Base-by-base conservation (phyloP, 257 asterid genomes). In the Plantago ovata region DNA sequence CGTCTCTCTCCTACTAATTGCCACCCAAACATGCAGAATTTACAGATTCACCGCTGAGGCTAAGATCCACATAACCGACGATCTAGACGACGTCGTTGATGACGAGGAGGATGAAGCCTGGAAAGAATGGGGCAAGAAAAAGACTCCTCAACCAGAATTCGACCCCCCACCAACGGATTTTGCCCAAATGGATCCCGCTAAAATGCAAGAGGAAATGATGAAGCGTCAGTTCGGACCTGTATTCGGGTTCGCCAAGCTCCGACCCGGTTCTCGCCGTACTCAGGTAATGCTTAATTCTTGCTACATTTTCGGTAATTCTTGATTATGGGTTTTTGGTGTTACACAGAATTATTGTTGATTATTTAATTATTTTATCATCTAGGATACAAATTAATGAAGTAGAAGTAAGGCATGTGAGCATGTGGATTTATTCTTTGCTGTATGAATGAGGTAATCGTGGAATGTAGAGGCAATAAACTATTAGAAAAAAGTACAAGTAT, bases 211-310 rank as follows among this genome's bases (percentile, higher is more conserved):
- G 8, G 87, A 84, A 58, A 77, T 84, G 84, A 77, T 84, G 79
- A 86, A 82, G 79, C 82, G 80, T 57, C 86, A 80, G 21, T 9
- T 39, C 48, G 97, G 95, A 11, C 95, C 95, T n/a, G 84, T 81
- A 56, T 84, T 89, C 59, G 98, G 98, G 6, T 93, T 93, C 65
- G 94, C 74, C 15, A 93, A 93, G 81, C 97, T 93, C 79, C 94
- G 82, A 32, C 81, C 82, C 16, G 95, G 95, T 1, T 54, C 71
- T 54, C 79, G 66, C 41, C 87, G 97, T 46, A 82, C 79, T 68
- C 72, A 77, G 77, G 97, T 92, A 77, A 13, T 18, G 16, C 2
- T 56, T n/a, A 2, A 2, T 9, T 4, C 65, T 50, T 11, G 20
- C 38, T 60, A 47, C 42, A 66, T 47, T 42, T 9, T 40, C 15